phyloP scores from a whole-genome alignment of 352 stramenopile species.

The Salisapilia sapeloensis region DNA sequence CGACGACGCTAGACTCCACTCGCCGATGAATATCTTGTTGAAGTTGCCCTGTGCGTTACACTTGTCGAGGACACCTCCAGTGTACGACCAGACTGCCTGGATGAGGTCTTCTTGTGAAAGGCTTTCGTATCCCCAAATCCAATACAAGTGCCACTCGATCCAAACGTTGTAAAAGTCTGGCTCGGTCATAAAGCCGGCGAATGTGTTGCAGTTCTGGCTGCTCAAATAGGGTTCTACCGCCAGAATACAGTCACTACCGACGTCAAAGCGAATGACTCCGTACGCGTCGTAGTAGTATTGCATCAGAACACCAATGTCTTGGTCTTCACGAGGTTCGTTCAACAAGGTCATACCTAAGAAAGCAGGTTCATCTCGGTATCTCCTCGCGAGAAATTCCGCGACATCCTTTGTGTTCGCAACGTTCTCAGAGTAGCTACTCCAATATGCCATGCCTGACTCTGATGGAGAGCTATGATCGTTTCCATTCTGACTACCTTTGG shows the following conservation, averaged over 20 bases:
- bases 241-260: constrained; percentile 43
- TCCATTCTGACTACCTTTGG: constrained; percentile 66
- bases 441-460: constrained; percentile 19
- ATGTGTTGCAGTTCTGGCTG: constrained; percentile 20
- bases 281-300: constrained; percentile 66
- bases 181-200: constrained; percentile 32
- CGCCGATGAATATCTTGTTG: constrained; percentile 25
- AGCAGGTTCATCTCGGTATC: constrained; percentile 50
- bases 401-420: constrained; percentile 27
- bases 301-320: constrained; percentile 35
- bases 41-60: too few relatives aligned
- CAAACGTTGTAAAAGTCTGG: constrained; percentile 53
- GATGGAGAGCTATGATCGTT: constrained; percentile 45
- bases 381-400: constrained; percentile 24
- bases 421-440: constrained; percentile 33
- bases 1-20: constrained; percentile 27
- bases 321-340: constrained; percentile 47
- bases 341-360: constrained; percentile 61
- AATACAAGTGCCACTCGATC: constrained; percentile 75
- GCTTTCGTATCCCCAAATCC: constrained; percentile 63
- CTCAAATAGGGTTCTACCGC: constrained; percentile 29
- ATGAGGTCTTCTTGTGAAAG: constrained; percentile 28
- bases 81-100: constrained; percentile 3
- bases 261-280: constrained; percentile 20
- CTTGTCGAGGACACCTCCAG: too few relatives aligned